These are phyloP conservation scores for Pythium guiyangense DNA, from an alignment of 352 stramenopile genomes.

Conservation along the genomic window DNA sequence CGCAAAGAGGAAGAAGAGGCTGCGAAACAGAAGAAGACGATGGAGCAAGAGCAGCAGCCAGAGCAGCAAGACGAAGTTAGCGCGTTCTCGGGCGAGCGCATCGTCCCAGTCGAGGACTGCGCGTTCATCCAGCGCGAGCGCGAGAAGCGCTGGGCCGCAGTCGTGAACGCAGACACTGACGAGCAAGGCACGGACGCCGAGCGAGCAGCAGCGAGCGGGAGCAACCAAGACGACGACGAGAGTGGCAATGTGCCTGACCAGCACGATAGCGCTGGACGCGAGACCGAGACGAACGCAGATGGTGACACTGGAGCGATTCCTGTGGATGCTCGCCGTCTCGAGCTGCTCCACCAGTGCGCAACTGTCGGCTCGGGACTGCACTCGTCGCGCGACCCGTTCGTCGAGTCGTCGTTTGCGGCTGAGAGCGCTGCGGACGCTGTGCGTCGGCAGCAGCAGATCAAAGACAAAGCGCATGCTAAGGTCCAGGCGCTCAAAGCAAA, in stretches of 20 bases:
- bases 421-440: neutral
- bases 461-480: conserved; percentile 8
- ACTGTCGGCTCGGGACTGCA: conserved; percentile 37
- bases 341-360: conserved; percentile 73
- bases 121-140: conserved; percentile 54
- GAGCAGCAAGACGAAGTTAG: conserved; percentile 36
- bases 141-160: conserved; percentile 56
- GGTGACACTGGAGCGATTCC: conserved; percentile 18
- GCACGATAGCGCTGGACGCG: neutral
- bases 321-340: conserved; percentile 44
- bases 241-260: neutral
- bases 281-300: neutral
- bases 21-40: conserved; percentile 8
- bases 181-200: conserved; percentile 13
- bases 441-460: conserved; percentile 5
- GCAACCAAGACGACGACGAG: conserved; percentile 1
- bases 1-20: conserved; percentile 43
- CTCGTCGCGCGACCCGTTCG: conserved; percentile 41
- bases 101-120: conserved; percentile 57
- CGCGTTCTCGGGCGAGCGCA: conserved; percentile 67
- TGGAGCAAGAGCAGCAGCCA: conserved; percentile 12
- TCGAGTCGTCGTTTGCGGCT: conserved; percentile 36
- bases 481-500: conserved; percentile 5
- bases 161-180: conserved; percentile 40
- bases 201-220: neutral